Evolutionary conservation across 495 filamentous ascomycete genomes (phyloP), one percentile per base, ranked within the genome.

Genomic region (Cercophora newfieldiana): DNA sequence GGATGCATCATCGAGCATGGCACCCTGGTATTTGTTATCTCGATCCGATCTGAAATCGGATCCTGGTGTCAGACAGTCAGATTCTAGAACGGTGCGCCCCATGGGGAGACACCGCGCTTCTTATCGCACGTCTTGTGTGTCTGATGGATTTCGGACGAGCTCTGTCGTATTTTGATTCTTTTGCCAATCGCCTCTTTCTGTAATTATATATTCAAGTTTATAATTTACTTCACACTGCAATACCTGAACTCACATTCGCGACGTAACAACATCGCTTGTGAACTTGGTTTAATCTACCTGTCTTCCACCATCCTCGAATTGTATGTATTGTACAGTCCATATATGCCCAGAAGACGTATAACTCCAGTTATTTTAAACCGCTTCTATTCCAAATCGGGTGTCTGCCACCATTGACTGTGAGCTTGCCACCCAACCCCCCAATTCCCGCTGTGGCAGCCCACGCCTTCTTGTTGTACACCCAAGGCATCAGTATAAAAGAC

Each of bases 41-140:
- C 25, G 10, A 29, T 33, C 55, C 7, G 55, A 33, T 18, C 29
- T 33, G 3, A 14, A 14, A 26, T 55, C 10, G 10, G 21, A 44
- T 14, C 37, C 37, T 30, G 55, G n/a, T 31, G 55, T n/a, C 25
- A 58, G 55, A 33, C 33, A 16, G 55, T 58, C 12, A 58, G 55
- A 58, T 58, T 57, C 28, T 30, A 6, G 26, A 33, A 29, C 5
- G 1, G 3, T 14, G 37, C 12, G 10, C 18, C 10, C 37, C 10
- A 16, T 16, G 10, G 10, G 18, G 37, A 6, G 4, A 44, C 12
- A 44, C 18, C 10, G 37, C 10, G 37, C 10, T 14, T 44, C 37
- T 44, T 5, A 44, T 44, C 37, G 18, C 12, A 5, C 12, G 37
- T 44, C 12, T 44, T 8, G 4, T 8, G 4, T 44, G n/a, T n/a